A percentile compares a stretch with the other conserved stretches of the same genome.
Evolutionary conservation across 106 monocot species (phyloP).

Genomic region (Apostasia ramifera): DNA sequence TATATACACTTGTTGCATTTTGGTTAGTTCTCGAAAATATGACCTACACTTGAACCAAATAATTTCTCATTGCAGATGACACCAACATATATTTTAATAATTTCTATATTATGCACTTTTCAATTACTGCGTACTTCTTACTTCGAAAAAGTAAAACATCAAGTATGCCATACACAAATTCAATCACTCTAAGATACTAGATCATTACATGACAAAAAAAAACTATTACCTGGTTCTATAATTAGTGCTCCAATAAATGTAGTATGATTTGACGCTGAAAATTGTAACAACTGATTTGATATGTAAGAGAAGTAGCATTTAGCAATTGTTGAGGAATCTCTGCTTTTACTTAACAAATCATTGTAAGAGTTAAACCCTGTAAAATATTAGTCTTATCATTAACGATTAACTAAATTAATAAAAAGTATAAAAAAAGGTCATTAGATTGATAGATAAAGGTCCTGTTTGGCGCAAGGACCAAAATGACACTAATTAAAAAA

Average conservation of each 20-base stretch:
- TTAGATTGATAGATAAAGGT: neutral
- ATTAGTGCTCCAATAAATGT: slow-evolving; percentile 71
- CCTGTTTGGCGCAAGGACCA: neutral
- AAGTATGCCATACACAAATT: too few relatives aligned
- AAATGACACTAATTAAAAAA: neutral
- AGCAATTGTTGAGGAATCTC: slow-evolving; percentile 62
- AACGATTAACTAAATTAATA: neutral
- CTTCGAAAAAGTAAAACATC: too few relatives aligned
- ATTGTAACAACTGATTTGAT: slow-evolving; percentile 47
- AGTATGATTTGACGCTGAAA: slow-evolving; percentile 18
- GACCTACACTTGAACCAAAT: too few relatives aligned
- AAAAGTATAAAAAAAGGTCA: neutral
- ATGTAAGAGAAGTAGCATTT: slow-evolving; percentile 54
- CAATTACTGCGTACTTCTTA: too few relatives aligned
- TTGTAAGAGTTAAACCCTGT: slow-evolving; percentile 58
- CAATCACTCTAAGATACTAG: too few relatives aligned
- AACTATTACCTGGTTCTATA: slow-evolving; percentile 81
- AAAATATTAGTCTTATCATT: neutral
- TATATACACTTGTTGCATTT: too few relatives aligned
- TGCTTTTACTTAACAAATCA: slow-evolving; percentile 56
- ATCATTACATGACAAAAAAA: neutral
- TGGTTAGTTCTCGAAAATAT: too few relatives aligned
- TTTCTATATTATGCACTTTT: too few relatives aligned
- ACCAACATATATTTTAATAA: too few relatives aligned
- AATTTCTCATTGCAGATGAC: too few relatives aligned